These are phyloP conservation scores for Tolypocladium ovalisporum DNA, from an alignment of 2,329 filamentous ascomycete genomes.

Conservation along the genomic window DNA sequence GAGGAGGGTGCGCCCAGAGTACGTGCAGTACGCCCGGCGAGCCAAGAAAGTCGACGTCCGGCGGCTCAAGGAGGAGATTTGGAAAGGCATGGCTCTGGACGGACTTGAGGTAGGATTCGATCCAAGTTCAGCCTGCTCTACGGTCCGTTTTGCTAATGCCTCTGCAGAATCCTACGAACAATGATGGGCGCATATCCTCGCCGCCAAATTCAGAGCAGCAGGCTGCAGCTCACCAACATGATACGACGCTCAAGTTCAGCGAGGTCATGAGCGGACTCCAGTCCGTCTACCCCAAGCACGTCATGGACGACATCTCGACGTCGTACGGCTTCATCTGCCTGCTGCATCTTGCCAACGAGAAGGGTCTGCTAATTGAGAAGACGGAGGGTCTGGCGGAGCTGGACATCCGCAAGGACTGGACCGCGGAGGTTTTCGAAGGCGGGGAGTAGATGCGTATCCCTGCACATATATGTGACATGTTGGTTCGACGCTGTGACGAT, in stretches of 20 bases:
- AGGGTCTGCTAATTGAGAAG: conserved; percentile 68
- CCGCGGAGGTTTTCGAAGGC: conserved; percentile 41
- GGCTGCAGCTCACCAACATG: conserved; percentile 23
- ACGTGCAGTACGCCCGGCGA: conserved; percentile 59
- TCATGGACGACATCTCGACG: conserved; percentile 90
- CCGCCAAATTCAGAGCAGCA: conserved; percentile 19
- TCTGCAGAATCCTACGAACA: neutral
- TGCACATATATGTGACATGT: neutral
- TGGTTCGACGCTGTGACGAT: neutral
- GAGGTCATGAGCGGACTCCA: conserved; percentile 84
- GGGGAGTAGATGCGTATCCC: conserved; percentile 14
- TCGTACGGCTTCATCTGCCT: conserved; percentile 89
- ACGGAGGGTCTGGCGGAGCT: conserved; percentile 47
- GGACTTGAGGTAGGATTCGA: conserved; percentile 33
- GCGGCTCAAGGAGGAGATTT: conserved; percentile 58
- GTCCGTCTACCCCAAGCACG: conserved; percentile 71
- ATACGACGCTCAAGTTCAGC: conserved; percentile 68
- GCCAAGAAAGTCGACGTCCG: conserved; percentile 64
- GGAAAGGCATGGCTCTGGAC: conserved; percentile 54
- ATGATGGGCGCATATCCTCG: conserved; percentile 7
- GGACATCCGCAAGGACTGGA: conserved; percentile 51
- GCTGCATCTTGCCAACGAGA: conserved; percentile 85
- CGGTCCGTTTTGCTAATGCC: neutral
- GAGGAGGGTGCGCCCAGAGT: conserved; percentile 52
- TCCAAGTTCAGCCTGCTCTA: neutral